These are phyloP conservation scores for Atkinsonella hypoxylon DNA, from an alignment of 2,329 filamentous ascomycete species.

Conservation along the genomic window DNA sequence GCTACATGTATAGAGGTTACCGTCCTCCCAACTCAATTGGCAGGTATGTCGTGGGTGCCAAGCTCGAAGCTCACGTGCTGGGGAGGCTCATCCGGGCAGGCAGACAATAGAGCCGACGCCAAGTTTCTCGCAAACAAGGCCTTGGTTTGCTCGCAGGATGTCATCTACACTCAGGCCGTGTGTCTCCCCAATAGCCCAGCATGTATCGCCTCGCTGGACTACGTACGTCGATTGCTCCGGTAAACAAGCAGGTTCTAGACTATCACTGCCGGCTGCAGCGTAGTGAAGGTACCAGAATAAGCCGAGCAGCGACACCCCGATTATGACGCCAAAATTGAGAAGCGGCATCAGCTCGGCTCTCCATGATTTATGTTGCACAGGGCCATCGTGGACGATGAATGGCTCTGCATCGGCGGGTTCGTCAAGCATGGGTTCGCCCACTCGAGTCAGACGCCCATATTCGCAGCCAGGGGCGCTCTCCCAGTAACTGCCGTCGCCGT, in stretches of 20 bases:
- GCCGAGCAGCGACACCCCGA: conserved; percentile 36
- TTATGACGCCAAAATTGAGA: conserved; percentile 44
- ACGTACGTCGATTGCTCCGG: conserved; percentile 23
- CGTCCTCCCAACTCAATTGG: not conserved
- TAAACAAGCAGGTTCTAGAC: conserved; percentile 14
- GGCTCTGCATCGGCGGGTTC: conserved; percentile 18
- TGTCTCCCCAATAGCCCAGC: conserved; percentile 37
- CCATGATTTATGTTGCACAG: conserved; percentile 28
- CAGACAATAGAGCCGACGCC: conserved; percentile 31
- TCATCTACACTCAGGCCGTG: conserved; percentile 31
- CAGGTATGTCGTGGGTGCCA: not conserved
- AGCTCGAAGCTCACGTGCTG: not conserved
- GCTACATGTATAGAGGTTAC: not conserved
- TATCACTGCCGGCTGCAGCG: conserved; percentile 10
- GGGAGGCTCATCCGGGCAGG: conserved; percentile 19
- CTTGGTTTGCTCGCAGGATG: conserved; percentile 31
- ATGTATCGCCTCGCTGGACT: conserved; percentile 36
- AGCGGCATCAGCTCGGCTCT: conserved; percentile 41
- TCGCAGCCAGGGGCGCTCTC: conserved; percentile 36
- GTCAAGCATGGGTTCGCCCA: conserved; percentile 18
- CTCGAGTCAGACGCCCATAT: conserved; percentile 35
- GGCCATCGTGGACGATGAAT: conserved; percentile 16
- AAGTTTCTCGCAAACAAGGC: conserved; percentile 35
- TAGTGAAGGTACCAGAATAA: conserved; percentile 36
- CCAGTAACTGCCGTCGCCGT: conserved; percentile 35